These are phyloP conservation scores for Musa beccarii DNA, from an alignment of 176 grass and related monocot genomes.

Conservation along the genomic window DNA sequence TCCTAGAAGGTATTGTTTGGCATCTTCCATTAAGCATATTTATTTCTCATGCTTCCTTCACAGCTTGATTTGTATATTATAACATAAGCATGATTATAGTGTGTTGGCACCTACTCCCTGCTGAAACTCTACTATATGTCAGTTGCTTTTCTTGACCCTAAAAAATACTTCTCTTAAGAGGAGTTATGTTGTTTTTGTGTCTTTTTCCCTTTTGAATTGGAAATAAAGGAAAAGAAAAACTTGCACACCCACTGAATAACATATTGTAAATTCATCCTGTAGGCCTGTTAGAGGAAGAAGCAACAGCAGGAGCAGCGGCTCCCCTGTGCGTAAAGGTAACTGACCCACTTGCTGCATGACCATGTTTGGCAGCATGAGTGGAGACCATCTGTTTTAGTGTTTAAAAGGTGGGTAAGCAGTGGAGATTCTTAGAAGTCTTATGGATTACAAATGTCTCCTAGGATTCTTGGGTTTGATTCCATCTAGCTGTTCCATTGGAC, in stretches of 20 bases:
- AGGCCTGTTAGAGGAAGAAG: conserved; percentile 89
- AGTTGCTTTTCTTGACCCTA: too few relatives aligned
- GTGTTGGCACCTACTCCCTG: too few relatives aligned
- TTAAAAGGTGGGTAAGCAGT: neutral
- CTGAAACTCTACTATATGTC: too few relatives aligned
- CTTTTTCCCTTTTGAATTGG: neutral
- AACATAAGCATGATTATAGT: neutral
- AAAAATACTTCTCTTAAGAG: too few relatives aligned
- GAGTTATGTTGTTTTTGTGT: too few relatives aligned
- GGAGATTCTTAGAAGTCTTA: neutral
- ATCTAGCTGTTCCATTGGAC: neutral
- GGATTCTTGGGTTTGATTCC: neutral
- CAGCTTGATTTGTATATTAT: neutral
- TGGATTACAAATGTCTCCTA: neutral
- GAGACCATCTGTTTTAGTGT: neutral
- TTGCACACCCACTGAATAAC: neutral
- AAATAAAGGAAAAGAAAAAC: neutral
- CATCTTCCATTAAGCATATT: too few relatives aligned
- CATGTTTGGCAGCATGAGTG: neutral
- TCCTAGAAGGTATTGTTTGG: conserved; percentile 58
- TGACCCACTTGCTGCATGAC: neutral
- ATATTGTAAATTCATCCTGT: conserved; percentile 4
- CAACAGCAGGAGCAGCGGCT: conserved; percentile 71
- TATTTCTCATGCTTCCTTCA: neutral
- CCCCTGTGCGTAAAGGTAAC: conserved; percentile 45